Base-by-base conservation (phyloP, 176 grass and related monocot genomes). In the Elaeis guineensis region DNA sequence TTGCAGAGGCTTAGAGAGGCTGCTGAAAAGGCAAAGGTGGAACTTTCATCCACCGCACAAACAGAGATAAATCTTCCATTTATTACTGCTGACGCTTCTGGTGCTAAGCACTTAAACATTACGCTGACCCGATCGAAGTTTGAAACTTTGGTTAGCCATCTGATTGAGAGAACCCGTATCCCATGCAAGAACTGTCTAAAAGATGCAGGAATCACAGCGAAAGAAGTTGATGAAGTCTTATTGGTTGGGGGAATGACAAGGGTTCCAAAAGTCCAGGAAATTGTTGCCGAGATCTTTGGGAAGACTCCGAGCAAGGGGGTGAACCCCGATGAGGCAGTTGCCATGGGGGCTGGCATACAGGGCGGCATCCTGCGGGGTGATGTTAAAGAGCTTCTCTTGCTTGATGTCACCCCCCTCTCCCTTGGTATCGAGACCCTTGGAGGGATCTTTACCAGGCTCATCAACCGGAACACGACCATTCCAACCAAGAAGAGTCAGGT, bases 1-100 rank as follows among this genome's bases (percentile, higher is more conserved):
- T 64, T 98, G 25, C 94, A 98, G 63, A 90, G 94, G 77, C 84
- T 98, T 5, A 98, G 94, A 75, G 94, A 98, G 85, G 94, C 94
- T 21, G 94, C 94, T 64, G 94, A 98, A 54, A 98, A 89, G 72
- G 94, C 94, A 16, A 98, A 98, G 74, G 73, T 98, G 0, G 94
- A 98, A 67, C 88, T 98, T 32, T 98, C 94, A 20, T 98, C 94
- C 17, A 98, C 94, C 16, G 78, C 66, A 51, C 88, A 92, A 67
- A 93, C 94, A 35, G 88, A 98, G 23, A 98, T 98, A 20, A 98
- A 98, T 64, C 82, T 98, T 30, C 94, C 94, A 0, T 98, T 98
- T 35, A 93, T 98, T 55, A 89, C 94, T 49, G 94, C 94, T 59
- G 94, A 98, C 78, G 59, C 73, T 19, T 89, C 88, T 54, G 88